These are phyloP conservation scores for Urostyla sp. DNA, from an alignment of 73 alveolate species.

Conservation along the genomic window DNA sequence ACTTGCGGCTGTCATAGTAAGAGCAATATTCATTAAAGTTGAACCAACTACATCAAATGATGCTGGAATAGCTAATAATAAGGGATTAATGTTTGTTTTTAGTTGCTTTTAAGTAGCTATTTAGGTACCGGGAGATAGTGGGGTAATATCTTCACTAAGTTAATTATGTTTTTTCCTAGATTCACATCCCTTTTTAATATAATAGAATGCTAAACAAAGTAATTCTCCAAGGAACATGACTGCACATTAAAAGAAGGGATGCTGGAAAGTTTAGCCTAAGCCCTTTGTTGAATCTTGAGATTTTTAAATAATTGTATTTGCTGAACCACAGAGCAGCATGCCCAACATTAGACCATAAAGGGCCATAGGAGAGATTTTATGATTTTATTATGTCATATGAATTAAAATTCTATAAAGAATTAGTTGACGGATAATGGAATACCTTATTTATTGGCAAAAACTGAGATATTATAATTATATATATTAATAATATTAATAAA, in stretches of 20 bases:
- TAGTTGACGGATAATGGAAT: no score
- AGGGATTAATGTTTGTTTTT: constrained; percentile 60
- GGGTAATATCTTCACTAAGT: constrained; percentile 3
- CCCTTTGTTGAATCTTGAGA: constrained; percentile 6
- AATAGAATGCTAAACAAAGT: constrained; percentile 65
- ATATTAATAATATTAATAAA: no score
- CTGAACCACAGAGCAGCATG: constrained; percentile 70
- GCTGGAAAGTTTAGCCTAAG: constrained; percentile 64
- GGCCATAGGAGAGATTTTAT: not conserved
- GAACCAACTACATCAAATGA: constrained; percentile 64
- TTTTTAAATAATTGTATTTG: constrained; percentile 61
- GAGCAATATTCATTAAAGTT: constrained; percentile 63
- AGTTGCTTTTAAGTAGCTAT: constrained; percentile 17
- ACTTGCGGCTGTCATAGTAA: constrained; percentile 58
- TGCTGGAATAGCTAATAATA: constrained; percentile 71
- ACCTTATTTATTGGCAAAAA: no score
- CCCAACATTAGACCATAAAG: constrained; percentile 66
- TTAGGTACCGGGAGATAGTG: constrained; percentile 42
- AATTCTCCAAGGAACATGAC: constrained; percentile 80
- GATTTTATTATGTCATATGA: not conserved
- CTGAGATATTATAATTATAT: no score
- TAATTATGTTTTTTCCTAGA: constrained; percentile 12
- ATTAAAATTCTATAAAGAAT: no score
- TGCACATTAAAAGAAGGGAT: constrained; percentile 70
- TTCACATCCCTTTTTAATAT: not conserved